phyloP scores from a whole-genome alignment of 2,329 filamentous ascomycete species.

The Fusarium xyrophilum region DNA sequence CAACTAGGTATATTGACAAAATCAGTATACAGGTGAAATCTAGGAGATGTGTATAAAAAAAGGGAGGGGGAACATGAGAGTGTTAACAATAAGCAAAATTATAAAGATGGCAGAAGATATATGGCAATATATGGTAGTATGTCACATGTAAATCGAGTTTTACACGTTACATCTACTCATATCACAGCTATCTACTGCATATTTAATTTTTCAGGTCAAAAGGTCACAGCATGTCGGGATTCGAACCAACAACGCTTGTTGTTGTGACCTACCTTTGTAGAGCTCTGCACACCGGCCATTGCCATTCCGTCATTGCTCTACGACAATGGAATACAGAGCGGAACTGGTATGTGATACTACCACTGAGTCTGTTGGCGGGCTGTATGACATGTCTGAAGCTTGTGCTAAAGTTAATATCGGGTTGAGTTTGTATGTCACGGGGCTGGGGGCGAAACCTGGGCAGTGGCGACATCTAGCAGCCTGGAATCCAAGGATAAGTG shows the following conservation, averaged over 20 bases:
- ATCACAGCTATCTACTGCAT: neutral
- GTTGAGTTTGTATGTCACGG: neutral
- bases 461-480: neutral
- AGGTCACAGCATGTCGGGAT: neutral
- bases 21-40: too few species aligned
- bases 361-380: too few species aligned
- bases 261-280: slow-evolving; percentile 11
- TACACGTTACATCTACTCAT: neutral
- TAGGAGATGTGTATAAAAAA: neutral
- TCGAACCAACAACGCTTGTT: slow-evolving; percentile 1
- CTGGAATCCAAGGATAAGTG: rapidly evolving
- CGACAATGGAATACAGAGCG: neutral
- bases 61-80: rapidly evolving
- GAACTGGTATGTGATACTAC: neutral
- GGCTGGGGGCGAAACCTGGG: too few species aligned
- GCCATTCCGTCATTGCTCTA: slow-evolving; percentile 16
- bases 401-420: neutral
- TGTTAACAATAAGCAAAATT: neutral
- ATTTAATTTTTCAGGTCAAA: neutral
- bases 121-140: neutral
- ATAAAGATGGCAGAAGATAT: slow-evolving; percentile 8
- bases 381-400: neutral
- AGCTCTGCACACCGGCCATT: slow-evolving; percentile 13
- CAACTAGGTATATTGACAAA: too few species aligned
- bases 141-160: neutral